Evolutionary conservation across 208 protist genomes (phyloP), one percentile per base, ranked within the genome.

Genomic region (Phytomonas francai): DNA sequence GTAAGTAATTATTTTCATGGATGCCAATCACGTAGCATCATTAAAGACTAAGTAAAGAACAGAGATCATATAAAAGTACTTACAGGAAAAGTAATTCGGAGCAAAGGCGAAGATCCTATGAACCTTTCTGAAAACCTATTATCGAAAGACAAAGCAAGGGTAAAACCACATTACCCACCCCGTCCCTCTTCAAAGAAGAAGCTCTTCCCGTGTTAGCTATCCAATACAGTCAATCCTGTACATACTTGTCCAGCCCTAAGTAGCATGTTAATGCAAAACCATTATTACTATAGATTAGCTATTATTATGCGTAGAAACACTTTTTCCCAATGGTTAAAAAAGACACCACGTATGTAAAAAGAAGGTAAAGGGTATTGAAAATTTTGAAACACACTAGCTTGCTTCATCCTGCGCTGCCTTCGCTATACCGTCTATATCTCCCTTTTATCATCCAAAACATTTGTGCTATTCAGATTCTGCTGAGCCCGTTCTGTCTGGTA

Each of bases 401-500:
- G 45, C 19, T 54, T 54, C 45, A 25, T 1, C 45, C 22, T 2
- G 4, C 2, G 0, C 5, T 54, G 8, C 19, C 16, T 25, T 25
- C 22, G 16, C 45, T 54, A 22, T 22, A 54, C 25, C 45, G 16
- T 0, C 19, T 19, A 54, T 6, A 12, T 54, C 6, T 25, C 19
- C 45, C 16, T 1, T 19, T 22, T 19, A 54, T 54, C 16, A 19
- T 54, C 45, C 19, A 2, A 1, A 25, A 1, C 5, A 0, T 22
- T 54, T 8, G 45, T 7, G 45, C 19, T 19, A 25, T 54, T 7
- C 5, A 19, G 45, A 54, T 6, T 25, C 19, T 54, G 45, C 19
- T 54, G 45, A 7, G 45, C 45, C 1, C 45, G 8, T 54, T 54
- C 45, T 6, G 45, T 54, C 19, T 54, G 45, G 68, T 97, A 97